Conservation (phyloP, 257 asterid genomes). For the Petunia secreta region DNA sequence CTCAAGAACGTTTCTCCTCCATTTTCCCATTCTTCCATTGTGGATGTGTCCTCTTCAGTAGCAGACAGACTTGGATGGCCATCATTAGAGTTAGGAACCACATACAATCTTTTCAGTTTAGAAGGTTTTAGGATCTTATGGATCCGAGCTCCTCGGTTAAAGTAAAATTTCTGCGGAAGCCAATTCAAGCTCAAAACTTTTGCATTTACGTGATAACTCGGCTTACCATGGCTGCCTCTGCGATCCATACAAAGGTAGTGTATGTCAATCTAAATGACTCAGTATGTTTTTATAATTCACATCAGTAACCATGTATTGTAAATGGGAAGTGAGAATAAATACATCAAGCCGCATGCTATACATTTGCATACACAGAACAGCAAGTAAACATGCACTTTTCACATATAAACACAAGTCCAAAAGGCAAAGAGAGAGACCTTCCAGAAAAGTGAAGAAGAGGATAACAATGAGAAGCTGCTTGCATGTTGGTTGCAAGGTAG, state of each 20-base stretch:
- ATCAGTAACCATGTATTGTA: not conserved
- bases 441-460: conserved; percentile 47
- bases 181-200: conserved; percentile 35
- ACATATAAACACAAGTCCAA: not conserved
- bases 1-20: conserved; percentile 51
- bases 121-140: conserved; percentile 38
- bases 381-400: not conserved
- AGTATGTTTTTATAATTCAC: not conserved
- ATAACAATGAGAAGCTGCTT: conserved; percentile 52
- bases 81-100: conserved; percentile 51
- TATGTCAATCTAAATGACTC: not conserved
- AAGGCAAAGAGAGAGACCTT: conserved; percentile 44
- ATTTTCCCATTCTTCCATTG: conserved; percentile 33
- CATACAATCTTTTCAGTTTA: conserved; percentile 37
- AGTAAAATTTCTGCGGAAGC: conserved; percentile 38
- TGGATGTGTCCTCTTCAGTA: conserved; percentile 48
- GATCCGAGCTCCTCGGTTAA: conserved; percentile 38
- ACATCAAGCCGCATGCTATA: not conserved
- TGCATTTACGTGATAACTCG: conserved; percentile 31
- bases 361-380: not conserved
- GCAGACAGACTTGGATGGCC: conserved; percentile 51
- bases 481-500: conserved; percentile 45
- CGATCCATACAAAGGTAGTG: conserved; percentile 22
- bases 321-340: not conserved
- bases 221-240: conserved; percentile 47